Base-by-base conservation (phyloP, 192 early-diverging fungal species). In the Backusella mclennaniae region DNA sequence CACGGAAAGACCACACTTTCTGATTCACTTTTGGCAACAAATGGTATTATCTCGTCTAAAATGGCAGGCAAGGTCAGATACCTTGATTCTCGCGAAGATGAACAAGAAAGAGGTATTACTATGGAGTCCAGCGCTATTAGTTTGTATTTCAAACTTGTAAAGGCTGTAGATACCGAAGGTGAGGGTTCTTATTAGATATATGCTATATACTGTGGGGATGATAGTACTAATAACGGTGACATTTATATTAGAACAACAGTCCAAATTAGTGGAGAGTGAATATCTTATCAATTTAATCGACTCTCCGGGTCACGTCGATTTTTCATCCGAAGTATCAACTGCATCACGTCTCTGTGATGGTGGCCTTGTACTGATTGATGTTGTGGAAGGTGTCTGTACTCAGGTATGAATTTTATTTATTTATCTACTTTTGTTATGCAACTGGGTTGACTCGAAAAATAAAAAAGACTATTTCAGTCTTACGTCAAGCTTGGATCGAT, bases 381-480 rank as follows among this genome's bases (percentile, higher is more conserved):
- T 92, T 15, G 95, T 99, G 23, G 98, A 99, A 83, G 98, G 98
- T 35, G 96, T 99, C 17, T 98, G 97, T 85, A 97, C 98, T n/a
- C 97, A 94, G 88, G 92, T 94, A 75, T 67, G 14, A 23, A 14
- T 29, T n/a, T 26, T 19, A 33, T 31, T 17, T 53, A 12, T n/a
- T 36, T 23, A 7, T 29, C 49, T 33, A 33, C 33, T 33, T 38
- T 71, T 56, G 0, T 21, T 69, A 21, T 33, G 15, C 31, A 59
- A 11, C 6, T 5, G 15, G 5, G 42, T 19, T 26, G 11, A 63
- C 9, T 26, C 31, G 23, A 26, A 71, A 46, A 69, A 12, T 5
- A 42, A 15, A 44, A 44, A 71, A 99, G 89, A 99, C 98, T 4
- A 92, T 96, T 74, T 94, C 96, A 12, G 98, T 99, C 4, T 83